Percentiles rank a stretch among this genome's conserved stretches.
These are phyloP conservation scores for Hypoxylon sp. DNA, from an alignment of 2,329 filamentous ascomycete genomes.

Conservation along the genomic window DNA sequence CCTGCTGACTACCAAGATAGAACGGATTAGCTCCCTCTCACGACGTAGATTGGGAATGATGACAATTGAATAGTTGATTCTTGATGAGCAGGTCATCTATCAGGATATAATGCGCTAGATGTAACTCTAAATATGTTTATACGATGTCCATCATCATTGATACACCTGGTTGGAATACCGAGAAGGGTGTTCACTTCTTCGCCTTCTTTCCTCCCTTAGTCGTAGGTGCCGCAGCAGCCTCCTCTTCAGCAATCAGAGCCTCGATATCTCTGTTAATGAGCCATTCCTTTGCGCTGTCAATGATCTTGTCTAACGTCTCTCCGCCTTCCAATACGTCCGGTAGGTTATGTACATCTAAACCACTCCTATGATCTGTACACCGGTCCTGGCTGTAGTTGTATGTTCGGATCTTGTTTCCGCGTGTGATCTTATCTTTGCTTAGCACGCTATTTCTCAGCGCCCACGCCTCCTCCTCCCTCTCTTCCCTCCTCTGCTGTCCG, in stretches of 20 bases:
- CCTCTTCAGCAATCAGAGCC: conserved; percentile 75
- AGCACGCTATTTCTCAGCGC: conserved; percentile 83
- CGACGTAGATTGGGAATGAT: neutral
- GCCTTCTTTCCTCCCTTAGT: conserved; percentile 48
- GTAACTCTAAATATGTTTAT: neutral
- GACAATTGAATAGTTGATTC: neutral
- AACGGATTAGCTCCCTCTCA: neutral
- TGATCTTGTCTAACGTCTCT: conserved; percentile 78
- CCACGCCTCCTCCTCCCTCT: conserved; percentile 84
- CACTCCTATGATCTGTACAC: conserved; percentile 90
- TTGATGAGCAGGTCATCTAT: neutral
- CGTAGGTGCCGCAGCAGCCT: conserved; percentile 59
- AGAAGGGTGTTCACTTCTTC: conserved; percentile 35
- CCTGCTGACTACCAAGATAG: no score
- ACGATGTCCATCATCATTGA: neutral
- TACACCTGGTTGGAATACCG: neutral
- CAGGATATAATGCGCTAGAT: neutral
- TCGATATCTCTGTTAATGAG: conserved; percentile 81
- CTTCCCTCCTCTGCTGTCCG: conserved; percentile 84
- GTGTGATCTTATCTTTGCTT: conserved; percentile 84
- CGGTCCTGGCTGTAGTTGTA: conserved; percentile 85
- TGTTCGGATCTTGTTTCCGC: conserved; percentile 93
- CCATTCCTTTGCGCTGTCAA: conserved; percentile 84
- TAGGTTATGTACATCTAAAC: conserved; percentile 83
- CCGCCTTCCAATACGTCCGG: conserved; percentile 84